Conservation (phyloP, 768 basidiomycete species). For the Rhizopogon rudus region DNA sequence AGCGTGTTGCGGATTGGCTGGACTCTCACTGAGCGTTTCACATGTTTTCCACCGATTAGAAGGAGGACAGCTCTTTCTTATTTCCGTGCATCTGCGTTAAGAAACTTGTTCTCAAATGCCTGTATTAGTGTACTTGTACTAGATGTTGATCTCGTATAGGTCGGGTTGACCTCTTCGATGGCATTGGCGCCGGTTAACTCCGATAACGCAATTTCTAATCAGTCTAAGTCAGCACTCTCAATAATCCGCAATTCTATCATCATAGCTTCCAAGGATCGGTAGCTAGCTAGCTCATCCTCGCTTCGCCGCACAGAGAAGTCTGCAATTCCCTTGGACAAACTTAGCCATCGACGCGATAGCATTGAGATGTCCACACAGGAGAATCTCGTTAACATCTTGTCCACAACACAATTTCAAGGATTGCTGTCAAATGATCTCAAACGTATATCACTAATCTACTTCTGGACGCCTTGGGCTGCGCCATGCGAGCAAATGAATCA, state of each 20-base stretch:
- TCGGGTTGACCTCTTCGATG: background rate
- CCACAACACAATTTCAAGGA: constrained; percentile 67
- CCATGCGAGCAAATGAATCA: constrained; percentile 90
- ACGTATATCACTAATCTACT: constrained; percentile 84
- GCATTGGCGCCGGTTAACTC: background rate
- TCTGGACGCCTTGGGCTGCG: constrained; percentile 92
- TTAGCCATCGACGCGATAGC: background rate
- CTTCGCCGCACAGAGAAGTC: background rate
- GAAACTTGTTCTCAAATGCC: background rate
- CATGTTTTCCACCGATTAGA: background rate
- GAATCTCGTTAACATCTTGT: constrained; percentile 48
- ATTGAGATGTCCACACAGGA: constrained; percentile 17
- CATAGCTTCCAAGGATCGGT: background rate
- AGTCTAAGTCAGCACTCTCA: background rate
- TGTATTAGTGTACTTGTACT: background rate
- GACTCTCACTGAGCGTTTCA: constrained; percentile 24
- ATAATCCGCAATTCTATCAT: background rate
- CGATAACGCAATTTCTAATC: background rate
- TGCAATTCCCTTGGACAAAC: background rate
- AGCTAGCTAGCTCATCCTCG: background rate
- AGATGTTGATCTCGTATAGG: background rate
- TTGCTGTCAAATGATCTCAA: constrained; percentile 73
- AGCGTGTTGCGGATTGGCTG: constrained; percentile 63
- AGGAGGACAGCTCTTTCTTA: background rate
- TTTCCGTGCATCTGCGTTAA: background rate